Conservation (phyloP, 1,284 basidiomycete species). For the Earliella scabrosa region DNA sequence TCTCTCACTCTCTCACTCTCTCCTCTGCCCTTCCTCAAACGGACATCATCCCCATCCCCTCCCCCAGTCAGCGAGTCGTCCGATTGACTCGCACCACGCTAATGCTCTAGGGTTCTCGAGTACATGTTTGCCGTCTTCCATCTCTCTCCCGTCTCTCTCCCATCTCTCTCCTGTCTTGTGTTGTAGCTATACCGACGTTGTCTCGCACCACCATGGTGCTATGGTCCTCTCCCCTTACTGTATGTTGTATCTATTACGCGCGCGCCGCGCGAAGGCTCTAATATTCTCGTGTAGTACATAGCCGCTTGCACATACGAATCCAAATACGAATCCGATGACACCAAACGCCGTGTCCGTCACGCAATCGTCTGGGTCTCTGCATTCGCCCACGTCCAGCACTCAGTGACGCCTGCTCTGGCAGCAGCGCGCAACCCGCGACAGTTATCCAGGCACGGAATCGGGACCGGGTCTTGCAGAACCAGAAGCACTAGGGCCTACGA, state of each 20-base stretch:
- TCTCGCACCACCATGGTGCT: background rate
- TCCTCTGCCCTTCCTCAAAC: background rate
- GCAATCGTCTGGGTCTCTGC: too few species aligned
- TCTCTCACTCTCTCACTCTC: background rate
- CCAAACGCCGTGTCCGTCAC: background rate
- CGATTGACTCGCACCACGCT: background rate
- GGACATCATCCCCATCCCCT: background rate
- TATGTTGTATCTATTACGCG: conserved; percentile 5
- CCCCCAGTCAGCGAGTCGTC: background rate
- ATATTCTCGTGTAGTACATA: conserved; percentile 3
- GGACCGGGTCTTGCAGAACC: too few species aligned
- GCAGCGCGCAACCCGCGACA: too few species aligned
- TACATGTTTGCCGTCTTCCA: background rate
- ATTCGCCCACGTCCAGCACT: too few species aligned
- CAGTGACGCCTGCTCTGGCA: too few species aligned
- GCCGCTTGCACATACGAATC: conserved; percentile 1
- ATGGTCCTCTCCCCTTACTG: conserved; percentile 4
- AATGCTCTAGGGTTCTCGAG: background rate
- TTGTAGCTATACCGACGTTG: conserved; percentile 12
- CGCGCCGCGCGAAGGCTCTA: background rate
- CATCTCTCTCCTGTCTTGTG: conserved; percentile 2
- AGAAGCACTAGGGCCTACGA: too few species aligned
- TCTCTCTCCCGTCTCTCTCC: too few species aligned
- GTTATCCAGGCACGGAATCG: too few species aligned
- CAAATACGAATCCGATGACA: background rate